Evolutionary conservation across 164 flowering plant species (phyloP).

Genomic region (Aristolochia contorta): DNA sequence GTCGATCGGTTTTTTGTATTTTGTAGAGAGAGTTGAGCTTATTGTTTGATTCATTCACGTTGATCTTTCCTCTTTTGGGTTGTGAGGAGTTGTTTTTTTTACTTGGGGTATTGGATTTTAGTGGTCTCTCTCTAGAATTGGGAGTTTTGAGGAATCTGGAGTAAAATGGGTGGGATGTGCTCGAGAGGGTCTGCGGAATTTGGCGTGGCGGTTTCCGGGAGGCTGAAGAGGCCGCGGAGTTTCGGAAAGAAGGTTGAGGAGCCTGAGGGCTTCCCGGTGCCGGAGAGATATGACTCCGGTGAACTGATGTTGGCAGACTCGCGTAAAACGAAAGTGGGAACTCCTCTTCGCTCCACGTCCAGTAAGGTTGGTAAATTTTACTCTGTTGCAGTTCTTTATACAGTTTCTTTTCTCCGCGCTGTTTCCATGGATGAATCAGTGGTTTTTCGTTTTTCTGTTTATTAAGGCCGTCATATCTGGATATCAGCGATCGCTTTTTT

Average conservation of each 20-base stretch:
- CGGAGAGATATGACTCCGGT: constrained; percentile 4
- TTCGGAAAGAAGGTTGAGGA: neutral
- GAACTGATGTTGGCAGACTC: constrained; percentile 5
- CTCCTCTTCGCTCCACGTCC: neutral
- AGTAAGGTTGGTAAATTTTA: neutral
- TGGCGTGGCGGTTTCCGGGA: neutral
- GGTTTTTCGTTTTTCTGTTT: neutral
- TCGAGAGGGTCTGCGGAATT: neutral
- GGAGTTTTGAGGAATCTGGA: neutral
- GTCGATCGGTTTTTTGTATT: neutral
- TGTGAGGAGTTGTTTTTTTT: too few species aligned
- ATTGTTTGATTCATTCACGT: neutral
- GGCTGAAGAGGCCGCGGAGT: neutral
- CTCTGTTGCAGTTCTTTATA: neutral
- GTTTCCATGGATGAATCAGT: neutral
- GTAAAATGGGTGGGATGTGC: neutral
- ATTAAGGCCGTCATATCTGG: neutral
- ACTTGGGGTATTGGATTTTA: too few species aligned
- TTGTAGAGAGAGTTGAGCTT: neutral
- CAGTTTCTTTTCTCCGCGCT: neutral
- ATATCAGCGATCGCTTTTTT: neutral
- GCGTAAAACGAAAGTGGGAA: neutral
- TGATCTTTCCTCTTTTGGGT: too few species aligned
- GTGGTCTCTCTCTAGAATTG: neutral
- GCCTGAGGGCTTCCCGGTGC: neutral